Evolutionary conservation across 352 stramenopile genomes (phyloP), one percentile per base, ranked within the genome.

Genomic region (Pythium dissotocum): DNA sequence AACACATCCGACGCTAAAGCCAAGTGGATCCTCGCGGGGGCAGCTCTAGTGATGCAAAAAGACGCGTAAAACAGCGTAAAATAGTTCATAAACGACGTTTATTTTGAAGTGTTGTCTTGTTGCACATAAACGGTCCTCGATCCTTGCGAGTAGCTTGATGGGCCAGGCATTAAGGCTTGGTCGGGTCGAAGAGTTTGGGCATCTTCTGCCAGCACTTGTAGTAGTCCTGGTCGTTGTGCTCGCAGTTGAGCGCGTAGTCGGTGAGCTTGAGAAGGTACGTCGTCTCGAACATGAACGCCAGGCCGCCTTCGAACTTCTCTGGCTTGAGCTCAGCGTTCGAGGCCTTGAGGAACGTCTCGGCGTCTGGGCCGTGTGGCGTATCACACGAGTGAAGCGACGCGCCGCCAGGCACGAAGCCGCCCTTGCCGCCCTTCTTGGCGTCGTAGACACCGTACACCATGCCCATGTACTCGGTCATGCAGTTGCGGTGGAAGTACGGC

Each of bases 241-340:
- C 75, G 62, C 87, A 96, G 16, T 79, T 61, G 63, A 98, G 78
- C 48, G 91, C 94, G 69, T 95, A 95, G 54, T 91, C 75, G 18
- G 88, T 97, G 53, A 98, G 63, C 65, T 92, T 93, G 63, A 98
- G 72, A 33, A 98, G 87, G 64, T 94, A 95, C 42, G 89, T 98
- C 28, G 89, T 94, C 80, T 99, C 97, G 80, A 99, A 99, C 96
- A 99, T 99, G 76, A 99, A 99, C 38, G 97, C 97, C 13, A 99
- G 76, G 6, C 95, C 95, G 58, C 83, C 85, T 13, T 97, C 80
- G 73, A 98, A 98, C 61, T 97, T 97, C 10, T 91, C 69, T 1
- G 96, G 96, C 55, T 81, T 83, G 24, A 91, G 88, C 61, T 90
- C 77, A 56, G 76, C 83, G 54, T 88, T 89, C 10, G 94, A 95